Base-by-base conservation (phyloP, 2,329 filamentous ascomycete genomes). In the Dothistroma septosporum region DNA sequence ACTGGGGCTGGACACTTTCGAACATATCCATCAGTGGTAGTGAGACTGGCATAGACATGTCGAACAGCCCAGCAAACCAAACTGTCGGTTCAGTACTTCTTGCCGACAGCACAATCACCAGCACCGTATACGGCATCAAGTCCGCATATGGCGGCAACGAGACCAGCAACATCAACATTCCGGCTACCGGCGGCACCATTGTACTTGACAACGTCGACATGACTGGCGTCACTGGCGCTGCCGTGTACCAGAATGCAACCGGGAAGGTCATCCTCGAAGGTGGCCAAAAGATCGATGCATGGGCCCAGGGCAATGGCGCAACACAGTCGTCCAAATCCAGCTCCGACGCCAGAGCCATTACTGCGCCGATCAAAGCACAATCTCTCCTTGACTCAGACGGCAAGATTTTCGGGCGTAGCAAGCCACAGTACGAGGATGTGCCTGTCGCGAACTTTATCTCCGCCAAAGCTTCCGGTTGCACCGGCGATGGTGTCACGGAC, bases 191-290 rank as follows among this genome's bases (percentile, higher is more conserved):
- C 71, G 91, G 90, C 62, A 91, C 90, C 14, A 83, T 97, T 50
- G 83, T 96, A 66, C 76, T 97, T 11, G 90, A 96, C 77, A 97
- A 97, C 68, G 90, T 95, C 35, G 91, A 97, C 77, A 91, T 97
- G 66, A 87, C 85, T 58, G 60, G 60, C 85, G 90, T 57, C 48
- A 80, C 83, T 0, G 80, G 83, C 7, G 81, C 84, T 24, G 91
- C 90, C 33, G 84, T 97, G 57, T 80, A 73, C 78, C 22, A 80
- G 78, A 63, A 87, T 46, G 24, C 50, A 85, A 50, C 53, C 5
- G 21, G n/a, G 22, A 79, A 82, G 48, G 79, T 79, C 1, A 79
- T 96, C 49, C 83, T 97, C 32, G 77, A 80, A 1, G 91, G 91
- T 61, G 89, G 89, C 69, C 79, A 82, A 52, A 83, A 24, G 2